These are phyloP conservation scores for Neurospora sp. DNA, from an alignment of 495 filamentous ascomycete species.

Conservation along the genomic window DNA sequence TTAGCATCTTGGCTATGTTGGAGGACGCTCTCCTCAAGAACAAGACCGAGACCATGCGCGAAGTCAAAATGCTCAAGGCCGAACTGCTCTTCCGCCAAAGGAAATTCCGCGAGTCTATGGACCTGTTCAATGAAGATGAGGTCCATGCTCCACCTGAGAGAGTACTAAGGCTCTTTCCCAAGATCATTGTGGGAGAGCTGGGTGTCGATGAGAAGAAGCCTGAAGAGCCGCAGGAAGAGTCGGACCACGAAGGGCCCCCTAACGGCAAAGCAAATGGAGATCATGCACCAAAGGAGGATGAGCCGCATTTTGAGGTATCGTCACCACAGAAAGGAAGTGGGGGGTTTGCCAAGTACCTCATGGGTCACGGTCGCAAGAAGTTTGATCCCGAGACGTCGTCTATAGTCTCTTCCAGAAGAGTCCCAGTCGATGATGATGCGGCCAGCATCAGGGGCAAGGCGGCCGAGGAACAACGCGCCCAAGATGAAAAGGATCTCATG, in stretches of 20 bases:
- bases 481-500: conserved; percentile 74
- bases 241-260: conserved; percentile 32
- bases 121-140: conserved; percentile 70
- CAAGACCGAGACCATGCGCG: conserved; percentile 67
- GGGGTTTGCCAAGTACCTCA: conserved; percentile 40
- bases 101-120: conserved; percentile 82
- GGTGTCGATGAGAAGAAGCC: conserved; percentile 27
- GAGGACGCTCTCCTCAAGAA: conserved; percentile 84
- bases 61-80: conserved; percentile 84
- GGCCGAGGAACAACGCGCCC: conserved; percentile 28
- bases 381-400: conserved; percentile 53
- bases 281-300: conserved; percentile 22
- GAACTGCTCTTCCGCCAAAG: conserved; percentile 69
- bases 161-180: conserved; percentile 79
- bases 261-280: conserved; percentile 41
- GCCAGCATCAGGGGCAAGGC: conserved; percentile 31
- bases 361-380: conserved; percentile 36
- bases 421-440: conserved; percentile 37
- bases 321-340: conserved; percentile 33
- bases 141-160: conserved; percentile 81
- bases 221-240: conserved; percentile 26
- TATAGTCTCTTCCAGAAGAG: conserved; percentile 47
- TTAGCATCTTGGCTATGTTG: conserved; percentile 77
- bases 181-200: conserved; percentile 70
- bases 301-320: conserved; percentile 19